Base-by-base conservation (phyloP, 495 filamentous ascomycete genomes). In the Hypoxylon rickii region DNA sequence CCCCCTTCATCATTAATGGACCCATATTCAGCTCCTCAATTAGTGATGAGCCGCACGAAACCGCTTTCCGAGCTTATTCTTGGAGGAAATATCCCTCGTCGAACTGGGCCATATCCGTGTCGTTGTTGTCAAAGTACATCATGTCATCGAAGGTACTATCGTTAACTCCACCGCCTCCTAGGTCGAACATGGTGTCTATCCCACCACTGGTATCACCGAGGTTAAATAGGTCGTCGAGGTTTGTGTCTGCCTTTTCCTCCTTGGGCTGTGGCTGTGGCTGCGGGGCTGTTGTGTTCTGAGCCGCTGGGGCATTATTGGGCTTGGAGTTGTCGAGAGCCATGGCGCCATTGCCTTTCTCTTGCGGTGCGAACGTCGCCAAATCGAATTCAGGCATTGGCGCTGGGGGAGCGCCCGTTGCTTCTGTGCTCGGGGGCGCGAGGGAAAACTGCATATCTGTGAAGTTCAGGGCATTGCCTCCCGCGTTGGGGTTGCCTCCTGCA, bases 361-460 rank as follows among this genome's bases (percentile, higher is more conserved):
- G 56, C 12, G 63, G 55, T 10, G 64, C 56, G 39, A 73, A 67
- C n/a, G 55, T 61, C 5, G 64, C 48, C 6, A 71, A 32, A 21
- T 68, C 68, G 15, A 73, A 70, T n/a, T 65, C 59, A 8, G 63
- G 53, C 59, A 64, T 63, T 12, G 61, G 52, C 15, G 62, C 68
- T 24, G 68, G 55, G 40, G 61, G 44, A 8, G 66, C 45, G 8
- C 47, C 61, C 42, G 51, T 55, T 6, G 58, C 16, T 26, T 74
- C 70, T 11, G 40, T 51, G 4, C 58, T 55, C 2, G 70, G 44
- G 8, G 75, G 69, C 2, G 72, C 75, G 5, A 77, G 61, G 0
- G 75, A 71, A 48, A 78, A 78, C 10, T 68, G 68, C 72, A 75
- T 75, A 50, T 77, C 66, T 7, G 76, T 76, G 51, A 77, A 79